phyloP scores from a whole-genome alignment of 805 yeast species.

The Ogataea degrootiae region DNA sequence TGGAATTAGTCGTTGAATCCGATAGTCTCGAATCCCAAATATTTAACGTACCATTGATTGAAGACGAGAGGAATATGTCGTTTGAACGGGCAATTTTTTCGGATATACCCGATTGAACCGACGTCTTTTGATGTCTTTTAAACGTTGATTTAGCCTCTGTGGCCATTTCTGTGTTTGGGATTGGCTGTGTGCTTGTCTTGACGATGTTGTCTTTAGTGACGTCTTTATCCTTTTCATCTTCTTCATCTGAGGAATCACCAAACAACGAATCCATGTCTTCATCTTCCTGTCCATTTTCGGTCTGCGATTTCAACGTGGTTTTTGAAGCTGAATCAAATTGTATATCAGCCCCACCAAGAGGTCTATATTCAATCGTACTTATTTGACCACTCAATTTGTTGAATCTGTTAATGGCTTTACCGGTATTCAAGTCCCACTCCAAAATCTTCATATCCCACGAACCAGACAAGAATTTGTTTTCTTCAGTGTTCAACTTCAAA shows the following conservation, averaged over 20 bases:
- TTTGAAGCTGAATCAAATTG: conserved; percentile 13
- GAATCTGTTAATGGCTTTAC: conserved; percentile 46
- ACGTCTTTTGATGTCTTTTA: conserved; percentile 40
- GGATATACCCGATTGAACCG: conserved; percentile 26
- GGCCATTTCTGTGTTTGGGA: not conserved
- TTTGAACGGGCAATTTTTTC: conserved; percentile 29
- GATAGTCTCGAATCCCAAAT: conserved; percentile 73
- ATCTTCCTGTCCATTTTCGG: conserved; percentile 21
- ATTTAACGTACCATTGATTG: conserved; percentile 75
- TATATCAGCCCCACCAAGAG: conserved; percentile 46
- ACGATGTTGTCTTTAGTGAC: not conserved
- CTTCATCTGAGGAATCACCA: conserved; percentile 40
- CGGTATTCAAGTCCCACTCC: conserved; percentile 84
- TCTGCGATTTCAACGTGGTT: conserved; percentile 5
- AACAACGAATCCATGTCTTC: conserved; percentile 42
- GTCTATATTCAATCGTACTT: conserved; percentile 69
- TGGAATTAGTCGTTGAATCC: conserved; percentile 1
- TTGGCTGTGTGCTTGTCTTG: conserved; percentile 10
- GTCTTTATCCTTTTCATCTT: conserved; percentile 15
- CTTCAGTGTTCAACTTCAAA: conserved; percentile 54
- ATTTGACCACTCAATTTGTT: conserved; percentile 70
- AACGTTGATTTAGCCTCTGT: conserved; percentile 10
- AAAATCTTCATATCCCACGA: conserved; percentile 83
- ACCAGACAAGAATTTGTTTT: conserved; percentile 69
- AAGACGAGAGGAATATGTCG: conserved; percentile 66